phyloP scores from a whole-genome alignment of 1,139 yeast species.

The Geotrichum citri-aurantii region DNA sequence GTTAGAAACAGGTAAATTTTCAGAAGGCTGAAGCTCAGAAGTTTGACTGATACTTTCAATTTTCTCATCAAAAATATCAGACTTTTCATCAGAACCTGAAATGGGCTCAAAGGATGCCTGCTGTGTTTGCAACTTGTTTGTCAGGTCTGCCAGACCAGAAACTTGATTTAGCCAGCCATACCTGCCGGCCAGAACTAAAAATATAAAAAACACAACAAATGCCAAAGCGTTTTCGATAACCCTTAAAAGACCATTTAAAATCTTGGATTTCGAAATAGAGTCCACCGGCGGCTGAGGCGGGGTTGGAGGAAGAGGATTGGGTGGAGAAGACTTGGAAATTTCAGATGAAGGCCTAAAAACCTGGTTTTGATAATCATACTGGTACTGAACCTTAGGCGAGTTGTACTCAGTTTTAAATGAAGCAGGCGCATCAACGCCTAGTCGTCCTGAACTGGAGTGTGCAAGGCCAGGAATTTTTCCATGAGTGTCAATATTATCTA shows the following conservation, averaged over 20 bases:
- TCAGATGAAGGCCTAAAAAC: conserved; percentile 12
- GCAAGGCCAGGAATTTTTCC: not conserved
- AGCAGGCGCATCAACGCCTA: conserved; percentile 20
- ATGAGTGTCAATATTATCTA: not conserved
- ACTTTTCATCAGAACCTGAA: not conserved
- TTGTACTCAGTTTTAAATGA: not conserved
- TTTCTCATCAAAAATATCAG: not conserved
- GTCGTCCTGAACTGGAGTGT: not conserved
- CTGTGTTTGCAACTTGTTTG: conserved; percentile 5
- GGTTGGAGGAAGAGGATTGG: conserved; percentile 19
- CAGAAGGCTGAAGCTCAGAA: not conserved
- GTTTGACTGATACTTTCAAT: not conserved
- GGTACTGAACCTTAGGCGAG: conserved; percentile 8
- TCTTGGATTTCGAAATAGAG: conserved; percentile 21
- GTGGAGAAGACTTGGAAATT: conserved; percentile 18
- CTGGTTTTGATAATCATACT: conserved; percentile 6
- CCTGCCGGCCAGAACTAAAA: conserved; percentile 37
- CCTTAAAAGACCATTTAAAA: conserved; percentile 27
- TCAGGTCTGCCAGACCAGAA: conserved; percentile 9
- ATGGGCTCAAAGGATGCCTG: not conserved
- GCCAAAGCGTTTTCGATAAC: conserved; percentile 49
- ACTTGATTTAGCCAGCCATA: conserved; percentile 41
- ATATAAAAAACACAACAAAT: conserved; percentile 36
- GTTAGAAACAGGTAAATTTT: not conserved
- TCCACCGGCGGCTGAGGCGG: conserved; percentile 19